Base-by-base conservation (phyloP, 495 filamentous ascomycete species). In the Podospora fimiseda region DNA sequence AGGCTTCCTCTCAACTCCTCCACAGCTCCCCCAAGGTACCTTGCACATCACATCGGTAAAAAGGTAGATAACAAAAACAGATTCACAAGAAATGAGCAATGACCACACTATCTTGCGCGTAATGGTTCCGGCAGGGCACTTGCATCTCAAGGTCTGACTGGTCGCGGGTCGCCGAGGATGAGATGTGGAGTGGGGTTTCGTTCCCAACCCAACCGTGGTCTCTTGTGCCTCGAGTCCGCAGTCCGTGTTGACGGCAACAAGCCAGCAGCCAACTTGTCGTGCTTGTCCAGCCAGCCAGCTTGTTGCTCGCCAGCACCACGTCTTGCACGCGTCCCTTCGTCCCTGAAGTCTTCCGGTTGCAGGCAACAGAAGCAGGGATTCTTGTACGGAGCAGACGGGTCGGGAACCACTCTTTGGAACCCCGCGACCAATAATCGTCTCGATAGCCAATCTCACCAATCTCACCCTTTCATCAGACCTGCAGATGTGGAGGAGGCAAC, bases 111-210 rank as follows among this genome's bases (percentile, higher is more conserved):
- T 58, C 42, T 38, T 59, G 61, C 63, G 66, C 61, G 64, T 65
- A 68, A 68, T 45, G 55, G 61, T 58, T 65, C 66, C 64, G 66
- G 64, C 61, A 66, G 59, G 43, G 40, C 55, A 52, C 60, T 54
- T 66, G 65, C 63, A 63, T 64, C 58, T 55, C 47, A 45, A 47
- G 45, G 44, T 23, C 38, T 33, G 56, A 50, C 50, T 48, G 53
- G 60, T 59, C 53, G 53, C 53, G 52, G 57, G 50, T 60, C 57
- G 57, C 56, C 57, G 49, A 59, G 57, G 53, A 52, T 51, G 57
- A 43, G 14, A 15, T 23, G 21, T 55, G 43, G 53, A 59, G 60
- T 58, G 60, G 58, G 60, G 60, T 55, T 44, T 49, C 21, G 27
- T 33, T 33, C 27, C 27, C 27, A 33, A 33, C 39, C 48, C 52